These are phyloP conservation scores for Sporothrix euskadiensis DNA, from an alignment of 2,329 filamentous ascomycete genomes.

Conservation along the genomic window DNA sequence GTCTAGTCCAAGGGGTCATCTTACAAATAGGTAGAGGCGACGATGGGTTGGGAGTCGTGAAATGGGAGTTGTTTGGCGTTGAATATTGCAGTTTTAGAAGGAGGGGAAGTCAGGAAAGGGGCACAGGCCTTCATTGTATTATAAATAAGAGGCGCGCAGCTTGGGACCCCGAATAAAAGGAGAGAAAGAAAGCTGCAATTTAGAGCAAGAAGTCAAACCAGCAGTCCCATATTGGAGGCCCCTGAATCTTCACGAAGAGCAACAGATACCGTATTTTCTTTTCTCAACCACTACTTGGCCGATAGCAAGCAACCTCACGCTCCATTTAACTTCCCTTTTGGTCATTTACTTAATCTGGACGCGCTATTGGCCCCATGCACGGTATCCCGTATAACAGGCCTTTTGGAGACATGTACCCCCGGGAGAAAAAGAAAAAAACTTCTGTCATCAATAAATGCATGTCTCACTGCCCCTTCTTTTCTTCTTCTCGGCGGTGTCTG, in stretches of 20 bases:
- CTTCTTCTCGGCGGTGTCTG: neutral
- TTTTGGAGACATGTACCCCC: neutral
- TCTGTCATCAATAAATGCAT: constrained; percentile 10
- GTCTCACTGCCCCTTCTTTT: neutral
- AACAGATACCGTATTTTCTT: neutral
- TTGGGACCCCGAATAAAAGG: neutral
- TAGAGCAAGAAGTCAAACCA: neutral
- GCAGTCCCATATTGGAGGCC: neutral
- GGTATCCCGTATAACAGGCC: neutral
- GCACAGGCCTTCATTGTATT: neutral
- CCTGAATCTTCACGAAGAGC: neutral
- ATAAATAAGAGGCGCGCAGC: neutral
- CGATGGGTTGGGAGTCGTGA: neutral
- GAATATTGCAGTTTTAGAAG: neutral
- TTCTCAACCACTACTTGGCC: neutral
- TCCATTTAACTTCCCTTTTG: neutral
- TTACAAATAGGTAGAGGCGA: neutral
- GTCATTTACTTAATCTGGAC: neutral
- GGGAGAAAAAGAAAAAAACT: neutral
- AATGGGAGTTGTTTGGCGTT: neutral
- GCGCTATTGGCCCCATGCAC: neutral
- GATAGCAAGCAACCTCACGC: neutral
- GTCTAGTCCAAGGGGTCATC: neutral
- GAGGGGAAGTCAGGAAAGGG: neutral
- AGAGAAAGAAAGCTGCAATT: neutral